phyloP scores from a whole-genome alignment of 225 moss, liverwort and hornwort species.

The Physcomitrium patens region DNA sequence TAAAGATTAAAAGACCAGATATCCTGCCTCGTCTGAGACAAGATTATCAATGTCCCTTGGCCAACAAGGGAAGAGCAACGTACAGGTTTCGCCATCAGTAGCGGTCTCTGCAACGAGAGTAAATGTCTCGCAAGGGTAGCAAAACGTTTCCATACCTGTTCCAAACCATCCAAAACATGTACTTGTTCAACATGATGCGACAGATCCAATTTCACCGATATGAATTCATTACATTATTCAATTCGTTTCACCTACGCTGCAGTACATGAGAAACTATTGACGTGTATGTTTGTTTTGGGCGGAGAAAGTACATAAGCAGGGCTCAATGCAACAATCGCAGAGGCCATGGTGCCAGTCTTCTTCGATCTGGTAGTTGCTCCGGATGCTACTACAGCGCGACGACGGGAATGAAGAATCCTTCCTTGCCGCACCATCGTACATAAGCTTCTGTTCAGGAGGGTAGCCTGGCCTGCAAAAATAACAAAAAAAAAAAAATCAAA shows the following conservation, averaged over 20 bases:
- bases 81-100: conserved; percentile 48
- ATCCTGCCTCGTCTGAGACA: too few species aligned
- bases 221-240: not conserved
- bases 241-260: too few species aligned
- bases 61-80: conserved; percentile 20
- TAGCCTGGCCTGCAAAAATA: conserved; percentile 46
- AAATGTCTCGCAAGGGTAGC: conserved; percentile 58
- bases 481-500: too few species aligned
- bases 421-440: conserved; percentile 59
- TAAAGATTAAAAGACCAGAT: too few species aligned
- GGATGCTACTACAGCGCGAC: conserved; percentile 35
- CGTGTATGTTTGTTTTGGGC: not conserved
- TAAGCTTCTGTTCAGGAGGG: conserved; percentile 54
- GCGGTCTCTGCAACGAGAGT: conserved; percentile 38
- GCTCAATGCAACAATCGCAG: conserved; percentile 43
- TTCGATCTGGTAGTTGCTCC: conserved; percentile 44
- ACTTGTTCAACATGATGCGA: not conserved
- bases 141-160: conserved; percentile 52
- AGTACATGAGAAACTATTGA: not conserved
- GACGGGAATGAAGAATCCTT: conserved; percentile 44
- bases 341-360: conserved; percentile 47
- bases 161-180: conserved; percentile 12
- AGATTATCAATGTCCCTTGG: too few species aligned
- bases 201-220: not conserved
- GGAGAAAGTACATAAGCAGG: conserved; percentile 46